A percentile compares a stretch with the other conserved stretches of the same genome.
phyloP scores from a whole-genome alignment of 805 yeast genomes.

The Wickerhamia fluorescens region DNA sequence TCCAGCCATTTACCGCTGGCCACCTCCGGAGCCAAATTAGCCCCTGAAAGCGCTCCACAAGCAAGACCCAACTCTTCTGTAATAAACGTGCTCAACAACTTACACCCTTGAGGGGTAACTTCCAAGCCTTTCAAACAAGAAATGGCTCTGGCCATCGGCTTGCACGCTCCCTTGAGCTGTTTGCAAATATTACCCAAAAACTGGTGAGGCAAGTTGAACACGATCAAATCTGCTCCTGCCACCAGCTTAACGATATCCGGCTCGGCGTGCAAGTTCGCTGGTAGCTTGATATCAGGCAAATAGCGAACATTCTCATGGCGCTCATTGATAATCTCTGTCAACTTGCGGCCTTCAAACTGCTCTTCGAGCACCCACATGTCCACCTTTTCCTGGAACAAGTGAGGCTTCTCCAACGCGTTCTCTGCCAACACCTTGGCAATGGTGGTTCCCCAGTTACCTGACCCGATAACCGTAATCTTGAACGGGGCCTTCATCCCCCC shows the following conservation, averaged over 20 bases:
- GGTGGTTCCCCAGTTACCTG: slow-evolving; percentile 45
- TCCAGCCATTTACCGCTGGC: slow-evolving; percentile 43
- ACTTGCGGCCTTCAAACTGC: slow-evolving; percentile 31
- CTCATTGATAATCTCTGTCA: slow-evolving; percentile 37
- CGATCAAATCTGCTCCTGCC: slow-evolving; percentile 35
- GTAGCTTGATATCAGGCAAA: slow-evolving; percentile 36
- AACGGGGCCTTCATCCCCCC: slow-evolving; percentile 16
- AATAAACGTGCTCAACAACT: slow-evolving; percentile 36
- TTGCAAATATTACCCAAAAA: slow-evolving; percentile 33
- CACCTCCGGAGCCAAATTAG: slow-evolving; percentile 41
- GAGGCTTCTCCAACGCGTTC: slow-evolving; percentile 33
- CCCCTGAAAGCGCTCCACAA: slow-evolving; percentile 44
- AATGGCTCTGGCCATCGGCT: slow-evolving; percentile 34
- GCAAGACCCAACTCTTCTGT: slow-evolving; percentile 36
- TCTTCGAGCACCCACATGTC: slow-evolving; percentile 44
- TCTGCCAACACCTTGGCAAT: slow-evolving; percentile 40
- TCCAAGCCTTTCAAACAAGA: slow-evolving; percentile 42
- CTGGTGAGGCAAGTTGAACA: slow-evolving; percentile 42
- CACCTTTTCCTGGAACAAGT: slow-evolving; percentile 29
- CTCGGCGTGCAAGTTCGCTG: slow-evolving; percentile 33
- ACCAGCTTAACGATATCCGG: slow-evolving; percentile 34
- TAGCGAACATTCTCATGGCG: slow-evolving; percentile 40
- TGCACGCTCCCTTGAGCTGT: slow-evolving; percentile 33
- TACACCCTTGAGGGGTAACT: slow-evolving; percentile 37
- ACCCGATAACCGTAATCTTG: slow-evolving; percentile 36